Percentiles rank a stretch among this genome's conserved stretches.
phyloP scores from a whole-genome alignment of 768 basidiomycete genomes.

The Mycena amicta region DNA sequence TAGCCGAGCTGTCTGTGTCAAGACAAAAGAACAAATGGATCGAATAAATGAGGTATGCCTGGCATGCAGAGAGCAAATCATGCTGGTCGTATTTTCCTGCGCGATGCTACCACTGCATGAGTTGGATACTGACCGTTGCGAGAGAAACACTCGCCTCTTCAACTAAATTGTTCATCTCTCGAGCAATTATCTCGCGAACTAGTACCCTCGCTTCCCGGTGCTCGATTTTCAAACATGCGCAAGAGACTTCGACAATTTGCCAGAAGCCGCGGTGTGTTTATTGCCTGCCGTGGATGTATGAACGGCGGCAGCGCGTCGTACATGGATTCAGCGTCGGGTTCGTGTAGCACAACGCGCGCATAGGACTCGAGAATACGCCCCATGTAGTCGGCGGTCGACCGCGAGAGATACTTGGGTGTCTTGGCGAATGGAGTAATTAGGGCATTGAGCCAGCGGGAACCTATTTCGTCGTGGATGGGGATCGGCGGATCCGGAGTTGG shows the following conservation, averaged over 20 bases:
- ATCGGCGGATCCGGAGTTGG: neutral
- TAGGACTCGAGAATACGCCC: slow-evolving; percentile 17
- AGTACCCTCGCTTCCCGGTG: slow-evolving; percentile 12
- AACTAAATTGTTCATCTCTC: slow-evolving; percentile 10
- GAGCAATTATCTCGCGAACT: slow-evolving; percentile 5
- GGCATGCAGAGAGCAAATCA: slow-evolving; percentile 14
- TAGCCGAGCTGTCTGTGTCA: neutral
- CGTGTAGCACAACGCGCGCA: neutral
- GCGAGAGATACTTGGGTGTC: neutral
- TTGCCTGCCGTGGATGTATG: slow-evolving; percentile 8
- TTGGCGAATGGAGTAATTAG: slow-evolving; percentile 7
- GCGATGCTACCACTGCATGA: slow-evolving; percentile 2
- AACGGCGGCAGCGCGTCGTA: slow-evolving; percentile 7
- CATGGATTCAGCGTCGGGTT: neutral
- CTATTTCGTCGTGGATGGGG: slow-evolving; percentile 8
- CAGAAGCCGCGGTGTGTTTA: neutral
- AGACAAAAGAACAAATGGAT: slow-evolving; percentile 11
- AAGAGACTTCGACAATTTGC: slow-evolving; percentile 19
- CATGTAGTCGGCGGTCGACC: neutral
- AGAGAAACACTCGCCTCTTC: slow-evolving; percentile 4
- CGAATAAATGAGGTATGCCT: slow-evolving; percentile 17
- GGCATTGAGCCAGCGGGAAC: slow-evolving; percentile 16
- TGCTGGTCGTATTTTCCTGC: slow-evolving; percentile 7
- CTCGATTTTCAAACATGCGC: slow-evolving; percentile 16
- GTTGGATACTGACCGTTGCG: neutral